These are phyloP conservation scores for Aspergillus alliaceus DNA, from an alignment of 2,329 filamentous ascomycete species.

Conservation along the genomic window DNA sequence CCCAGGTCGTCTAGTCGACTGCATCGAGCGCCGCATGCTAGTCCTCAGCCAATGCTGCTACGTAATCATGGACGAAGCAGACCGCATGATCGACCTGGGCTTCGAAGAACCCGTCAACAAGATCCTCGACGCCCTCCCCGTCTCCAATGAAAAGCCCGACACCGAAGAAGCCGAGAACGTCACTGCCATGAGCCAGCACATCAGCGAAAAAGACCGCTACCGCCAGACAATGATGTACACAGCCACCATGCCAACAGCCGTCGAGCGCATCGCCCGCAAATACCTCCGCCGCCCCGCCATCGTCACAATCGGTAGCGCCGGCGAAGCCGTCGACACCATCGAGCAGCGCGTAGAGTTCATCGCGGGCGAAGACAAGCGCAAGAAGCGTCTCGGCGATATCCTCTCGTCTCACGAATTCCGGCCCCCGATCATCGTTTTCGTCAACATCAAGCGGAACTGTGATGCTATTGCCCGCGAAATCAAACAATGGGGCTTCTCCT, in stretches of 20 bases:
- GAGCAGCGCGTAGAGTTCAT: slow-evolving; percentile 96
- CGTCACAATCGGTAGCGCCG: slow-evolving; percentile 89
- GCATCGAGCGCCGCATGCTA: slow-evolving; percentile 86
- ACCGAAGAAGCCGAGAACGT: slow-evolving; percentile 86
- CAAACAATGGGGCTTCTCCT: slow-evolving; percentile 86
- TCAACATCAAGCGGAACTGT: slow-evolving; percentile 99
- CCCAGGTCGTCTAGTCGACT: slow-evolving; percentile 93
- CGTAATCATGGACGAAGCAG: slow-evolving; percentile 98
- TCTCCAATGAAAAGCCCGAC: slow-evolving; percentile 93
- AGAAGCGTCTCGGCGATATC: slow-evolving; percentile 93
- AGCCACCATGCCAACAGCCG: slow-evolving; percentile 89
- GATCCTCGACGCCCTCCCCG: slow-evolving; percentile 90
- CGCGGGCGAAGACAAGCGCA: slow-evolving; percentile 87
- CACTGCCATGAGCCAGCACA: slow-evolving; percentile 75
- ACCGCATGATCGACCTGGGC: slow-evolving; percentile 97
- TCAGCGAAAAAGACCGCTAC: slow-evolving; percentile 76
- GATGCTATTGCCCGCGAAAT: slow-evolving; percentile 93
- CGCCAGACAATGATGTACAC: slow-evolving; percentile 99
- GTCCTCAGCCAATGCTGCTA: slow-evolving; percentile 97
- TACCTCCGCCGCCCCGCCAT: slow-evolving; percentile 91
- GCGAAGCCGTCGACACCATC: slow-evolving; percentile 95
- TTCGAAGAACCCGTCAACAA: slow-evolving; percentile 98
- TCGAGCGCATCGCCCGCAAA: slow-evolving; percentile 95
- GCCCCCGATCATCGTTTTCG: slow-evolving; percentile 95
- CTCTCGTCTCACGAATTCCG: slow-evolving; percentile 76